Percentiles rank a stretch among this genome's conserved stretches.
Evolutionary conservation across 1,284 basidiomycete species (phyloP).

Genomic region (Sporisorium sorghi): DNA sequence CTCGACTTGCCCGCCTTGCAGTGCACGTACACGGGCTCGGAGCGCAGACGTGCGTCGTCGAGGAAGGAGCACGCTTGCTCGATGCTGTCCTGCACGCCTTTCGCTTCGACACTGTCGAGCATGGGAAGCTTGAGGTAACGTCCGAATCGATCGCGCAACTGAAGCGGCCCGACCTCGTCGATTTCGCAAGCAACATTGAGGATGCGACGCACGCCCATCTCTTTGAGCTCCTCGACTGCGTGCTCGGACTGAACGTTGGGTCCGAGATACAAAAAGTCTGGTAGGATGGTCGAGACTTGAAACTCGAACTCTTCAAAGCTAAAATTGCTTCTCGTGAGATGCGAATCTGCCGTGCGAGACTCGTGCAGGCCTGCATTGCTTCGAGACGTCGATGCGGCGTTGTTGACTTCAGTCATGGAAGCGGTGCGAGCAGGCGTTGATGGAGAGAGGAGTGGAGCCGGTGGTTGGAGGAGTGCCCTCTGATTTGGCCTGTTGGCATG

Average conservation of each 20-base stretch:
- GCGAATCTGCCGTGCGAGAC: background rate
- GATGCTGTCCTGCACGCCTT: slow-evolving; percentile 84
- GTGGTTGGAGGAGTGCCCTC: slow-evolving; percentile 5
- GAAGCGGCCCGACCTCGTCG: slow-evolving; percentile 48
- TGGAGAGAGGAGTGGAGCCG: slow-evolving; percentile 8
- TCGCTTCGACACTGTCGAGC: slow-evolving; percentile 94
- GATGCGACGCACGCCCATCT: slow-evolving; percentile 85
- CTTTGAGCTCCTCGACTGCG: slow-evolving; percentile 80
- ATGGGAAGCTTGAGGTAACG: slow-evolving; percentile 87
- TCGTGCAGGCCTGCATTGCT: background rate
- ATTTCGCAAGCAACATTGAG: slow-evolving; percentile 87
- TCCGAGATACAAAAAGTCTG: slow-evolving; percentile 88
- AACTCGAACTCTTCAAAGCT: slow-evolving; percentile 31
- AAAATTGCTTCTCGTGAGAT: slow-evolving; percentile 12
- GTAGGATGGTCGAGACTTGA: slow-evolving; percentile 75
- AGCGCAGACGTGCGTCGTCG: slow-evolving; percentile 89
- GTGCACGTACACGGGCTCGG: slow-evolving; percentile 90
- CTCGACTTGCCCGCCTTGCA: slow-evolving; percentile 96
- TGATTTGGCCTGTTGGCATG: slow-evolving; percentile 19
- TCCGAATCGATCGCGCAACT: slow-evolving; percentile 74
- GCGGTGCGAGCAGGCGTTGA: slow-evolving; percentile 1
- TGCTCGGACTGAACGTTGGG: slow-evolving; percentile 82
- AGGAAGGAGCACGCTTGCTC: slow-evolving; percentile 85
- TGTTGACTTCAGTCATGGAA: background rate
- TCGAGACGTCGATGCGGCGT: background rate